Percentiles rank a stretch among this genome's conserved stretches.
Evolutionary conservation across 106 monocot genomes (phyloP).

Genomic region (Dioscorea zingiberensis): DNA sequence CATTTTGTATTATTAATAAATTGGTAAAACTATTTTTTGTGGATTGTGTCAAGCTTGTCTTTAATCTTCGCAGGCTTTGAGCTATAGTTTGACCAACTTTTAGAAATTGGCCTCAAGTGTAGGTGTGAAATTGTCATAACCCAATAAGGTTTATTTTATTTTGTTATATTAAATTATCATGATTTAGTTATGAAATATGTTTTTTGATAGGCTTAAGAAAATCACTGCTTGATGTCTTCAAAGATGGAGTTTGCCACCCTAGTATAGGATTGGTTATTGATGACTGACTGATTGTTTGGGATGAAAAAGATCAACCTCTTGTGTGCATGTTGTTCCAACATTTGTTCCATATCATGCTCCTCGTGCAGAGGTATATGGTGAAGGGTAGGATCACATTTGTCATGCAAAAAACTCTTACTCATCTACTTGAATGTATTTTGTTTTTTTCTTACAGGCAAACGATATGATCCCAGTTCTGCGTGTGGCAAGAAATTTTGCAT

Average conservation of each 20-base stretch:
- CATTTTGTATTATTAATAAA: no score
- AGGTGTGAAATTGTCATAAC: no score
- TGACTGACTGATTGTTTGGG: slow-evolving; percentile 97
- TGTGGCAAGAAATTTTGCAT: slow-evolving; percentile 98
- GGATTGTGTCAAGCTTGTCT: no score
- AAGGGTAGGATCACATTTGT: background rate
- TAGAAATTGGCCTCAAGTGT: no score
- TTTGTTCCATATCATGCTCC: slow-evolving; percentile 98
- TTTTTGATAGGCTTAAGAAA: slow-evolving; percentile 58
- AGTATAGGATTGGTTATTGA: slow-evolving; percentile 93
- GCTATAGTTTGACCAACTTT: no score
- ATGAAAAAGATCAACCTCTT: slow-evolving; percentile 92
- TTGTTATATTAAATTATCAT: background rate
- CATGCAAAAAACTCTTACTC: background rate
- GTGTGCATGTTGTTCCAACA: slow-evolving; percentile 99
- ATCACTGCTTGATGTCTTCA: slow-evolving; percentile 86
- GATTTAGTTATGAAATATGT: background rate
- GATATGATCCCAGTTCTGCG: slow-evolving; percentile 71
- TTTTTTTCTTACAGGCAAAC: slow-evolving; percentile 50
- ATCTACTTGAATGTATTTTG: background rate
- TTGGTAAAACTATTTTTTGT: no score
- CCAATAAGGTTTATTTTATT: no score
- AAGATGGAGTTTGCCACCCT: slow-evolving; percentile 87
- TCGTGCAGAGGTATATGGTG: slow-evolving; percentile 82
- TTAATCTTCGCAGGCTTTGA: no score